These are phyloP conservation scores for Coriolopsis trogii DNA, from an alignment of 1,284 basidiomycete species.

Conservation along the genomic window DNA sequence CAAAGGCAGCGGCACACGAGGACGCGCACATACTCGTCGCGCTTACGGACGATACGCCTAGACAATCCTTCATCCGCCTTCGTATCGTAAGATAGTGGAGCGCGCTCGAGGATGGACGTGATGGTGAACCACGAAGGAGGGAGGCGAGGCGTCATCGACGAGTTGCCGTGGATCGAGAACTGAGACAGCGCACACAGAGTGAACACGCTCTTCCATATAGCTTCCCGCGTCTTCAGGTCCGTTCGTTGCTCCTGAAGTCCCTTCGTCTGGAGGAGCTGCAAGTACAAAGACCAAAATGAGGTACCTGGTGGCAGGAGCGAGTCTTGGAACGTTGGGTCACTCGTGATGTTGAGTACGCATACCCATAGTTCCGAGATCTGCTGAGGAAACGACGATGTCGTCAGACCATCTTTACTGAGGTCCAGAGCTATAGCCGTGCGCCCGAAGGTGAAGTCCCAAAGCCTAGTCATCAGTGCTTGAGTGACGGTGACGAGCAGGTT, in stretches of 20 bases:
- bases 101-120: constrained; percentile 56
- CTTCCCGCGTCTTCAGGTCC: constrained; percentile 64
- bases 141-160: constrained; percentile 50
- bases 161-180: constrained; percentile 71
- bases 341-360: constrained; percentile 57
- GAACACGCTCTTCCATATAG: constrained; percentile 75
- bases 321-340: constrained; percentile 7
- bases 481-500: constrained; percentile 26
- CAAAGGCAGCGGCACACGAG: constrained; percentile 77
- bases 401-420: constrained; percentile 42
- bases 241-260: constrained; percentile 23
- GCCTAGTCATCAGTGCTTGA: constrained; percentile 48
- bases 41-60: constrained; percentile 51
- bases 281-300: constrained; percentile 51
- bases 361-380: constrained; percentile 74
- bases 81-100: constrained; percentile 61
- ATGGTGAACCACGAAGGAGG: constrained; percentile 73
- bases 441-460: constrained; percentile 59
- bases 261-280: constrained; percentile 37
- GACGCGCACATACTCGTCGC: constrained; percentile 78
- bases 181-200: constrained; percentile 78
- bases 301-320: constrained; percentile 7
- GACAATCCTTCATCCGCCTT: constrained; percentile 46
- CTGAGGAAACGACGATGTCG: constrained; percentile 27
- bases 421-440: constrained; percentile 47